phyloP scores from a whole-genome alignment of 495 filamentous ascomycete genomes.

The Halenospora varia region DNA sequence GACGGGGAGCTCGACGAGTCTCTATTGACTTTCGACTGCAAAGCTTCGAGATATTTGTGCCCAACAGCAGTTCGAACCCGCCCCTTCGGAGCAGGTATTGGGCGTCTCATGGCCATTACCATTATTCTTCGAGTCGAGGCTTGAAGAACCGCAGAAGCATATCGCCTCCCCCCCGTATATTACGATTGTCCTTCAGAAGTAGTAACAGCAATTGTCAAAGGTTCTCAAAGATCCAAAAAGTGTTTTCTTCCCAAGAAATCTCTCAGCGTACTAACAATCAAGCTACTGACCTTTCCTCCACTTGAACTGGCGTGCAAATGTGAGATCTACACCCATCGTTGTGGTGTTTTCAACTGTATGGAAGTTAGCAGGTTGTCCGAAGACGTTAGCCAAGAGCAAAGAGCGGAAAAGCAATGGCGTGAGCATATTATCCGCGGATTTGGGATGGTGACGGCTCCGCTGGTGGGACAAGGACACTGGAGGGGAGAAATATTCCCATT shows the following conservation, averaged over 20 bases:
- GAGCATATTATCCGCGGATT: background rate
- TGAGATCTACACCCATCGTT: background rate
- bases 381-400: constrained; percentile 12
- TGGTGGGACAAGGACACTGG: background rate
- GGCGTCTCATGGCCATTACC: constrained; percentile 19
- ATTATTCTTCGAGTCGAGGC: background rate
- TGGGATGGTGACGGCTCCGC: background rate
- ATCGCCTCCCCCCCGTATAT: background rate
- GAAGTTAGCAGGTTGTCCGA: constrained; percentile 1
- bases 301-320: background rate
- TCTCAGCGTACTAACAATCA: background rate
- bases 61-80: constrained; percentile 22
- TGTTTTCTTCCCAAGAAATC: background rate
- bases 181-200: no score
- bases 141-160: background rate
- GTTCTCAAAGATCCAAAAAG: no score
- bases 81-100: constrained; percentile 23
- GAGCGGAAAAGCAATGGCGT: background rate
- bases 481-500: no score
- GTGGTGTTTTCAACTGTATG: background rate
- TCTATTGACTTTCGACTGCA: constrained; percentile 19
- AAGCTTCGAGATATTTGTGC: constrained; percentile 25
- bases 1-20: constrained; percentile 18
- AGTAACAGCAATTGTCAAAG: no score
- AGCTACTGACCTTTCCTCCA: background rate